These are phyloP conservation scores for Kurtzmaniella quercitrusa DNA, from an alignment of 1,139 yeast species.

Conservation along the genomic window DNA sequence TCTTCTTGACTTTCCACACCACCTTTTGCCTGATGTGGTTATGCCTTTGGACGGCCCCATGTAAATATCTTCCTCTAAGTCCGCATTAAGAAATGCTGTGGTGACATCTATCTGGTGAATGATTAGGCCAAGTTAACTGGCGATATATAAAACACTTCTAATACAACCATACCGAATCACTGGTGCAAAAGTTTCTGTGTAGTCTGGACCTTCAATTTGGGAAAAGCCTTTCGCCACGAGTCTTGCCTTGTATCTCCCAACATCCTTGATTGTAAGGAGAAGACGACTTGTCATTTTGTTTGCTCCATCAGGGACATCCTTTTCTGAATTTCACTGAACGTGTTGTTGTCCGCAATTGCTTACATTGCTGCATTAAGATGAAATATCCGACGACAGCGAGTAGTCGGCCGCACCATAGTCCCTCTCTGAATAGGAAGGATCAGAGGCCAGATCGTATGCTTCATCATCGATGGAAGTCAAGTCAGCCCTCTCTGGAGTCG, in stretches of 20 bases:
- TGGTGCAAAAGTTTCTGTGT: background rate
- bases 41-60: background rate
- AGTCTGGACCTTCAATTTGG: no score
- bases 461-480: no score
- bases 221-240: no score
- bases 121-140: background rate
- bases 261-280: no score
- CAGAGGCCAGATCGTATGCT: background rate
- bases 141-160: background rate
- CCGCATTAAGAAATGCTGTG: background rate
- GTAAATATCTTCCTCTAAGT: background rate
- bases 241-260: no score
- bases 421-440: background rate
- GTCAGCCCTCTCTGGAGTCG: no score
- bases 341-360: no score
- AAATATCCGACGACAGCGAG: background rate
- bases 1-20: background rate
- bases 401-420: no score
- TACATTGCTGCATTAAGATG: background rate
- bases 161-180: background rate
- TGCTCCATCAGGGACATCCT: no score
- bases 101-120: background rate
- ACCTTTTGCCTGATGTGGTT: background rate
- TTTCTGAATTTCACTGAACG: no score
- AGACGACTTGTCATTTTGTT: no score